Conservation (phyloP, 208 protist genomes). For the Crithidia mellificae region DNA sequence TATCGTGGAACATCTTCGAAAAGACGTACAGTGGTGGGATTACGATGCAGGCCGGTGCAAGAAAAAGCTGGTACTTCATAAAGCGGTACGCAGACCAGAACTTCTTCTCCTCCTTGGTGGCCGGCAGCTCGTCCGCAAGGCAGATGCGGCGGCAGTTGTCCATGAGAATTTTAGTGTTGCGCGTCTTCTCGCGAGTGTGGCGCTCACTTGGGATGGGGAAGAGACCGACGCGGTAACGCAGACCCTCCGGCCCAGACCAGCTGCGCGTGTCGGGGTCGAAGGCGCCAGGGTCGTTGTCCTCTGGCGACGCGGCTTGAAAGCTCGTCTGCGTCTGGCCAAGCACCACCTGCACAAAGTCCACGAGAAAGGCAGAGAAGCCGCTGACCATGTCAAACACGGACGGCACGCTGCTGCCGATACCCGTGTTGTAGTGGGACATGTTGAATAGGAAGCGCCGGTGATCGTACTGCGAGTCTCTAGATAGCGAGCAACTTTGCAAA, state of each 20-base stretch:
- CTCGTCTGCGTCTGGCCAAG: constrained; percentile 68
- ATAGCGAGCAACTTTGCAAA: no score
- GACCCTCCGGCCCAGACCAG: constrained; percentile 74
- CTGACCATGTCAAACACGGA: constrained; percentile 82
- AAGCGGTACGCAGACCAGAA: constrained; percentile 90
- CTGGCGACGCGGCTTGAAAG: constrained; percentile 62
- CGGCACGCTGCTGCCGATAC: constrained; percentile 79
- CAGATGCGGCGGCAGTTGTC: constrained; percentile 88
- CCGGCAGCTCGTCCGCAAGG: constrained; percentile 80
- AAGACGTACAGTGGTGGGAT: constrained; percentile 87
- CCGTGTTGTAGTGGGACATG: constrained; percentile 90
- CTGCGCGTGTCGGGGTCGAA: constrained; percentile 75
- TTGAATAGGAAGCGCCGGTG: no score
- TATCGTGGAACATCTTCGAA: constrained; percentile 79
- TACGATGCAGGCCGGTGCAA: constrained; percentile 75
- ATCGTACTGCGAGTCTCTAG: no score
- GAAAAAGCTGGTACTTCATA: constrained; percentile 87
- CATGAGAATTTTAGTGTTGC: constrained; percentile 91
- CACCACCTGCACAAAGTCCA: constrained; percentile 79
- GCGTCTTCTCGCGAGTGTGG: constrained; percentile 74
- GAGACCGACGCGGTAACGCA: constrained; percentile 84
- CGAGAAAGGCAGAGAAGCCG: constrained; percentile 61
- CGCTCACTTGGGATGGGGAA: constrained; percentile 83
- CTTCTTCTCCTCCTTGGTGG: constrained; percentile 81
- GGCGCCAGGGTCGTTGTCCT: constrained; percentile 54